phyloP scores from a whole-genome alignment of 1,139 yeast genomes.

The Wickerhamomyces sp. region DNA sequence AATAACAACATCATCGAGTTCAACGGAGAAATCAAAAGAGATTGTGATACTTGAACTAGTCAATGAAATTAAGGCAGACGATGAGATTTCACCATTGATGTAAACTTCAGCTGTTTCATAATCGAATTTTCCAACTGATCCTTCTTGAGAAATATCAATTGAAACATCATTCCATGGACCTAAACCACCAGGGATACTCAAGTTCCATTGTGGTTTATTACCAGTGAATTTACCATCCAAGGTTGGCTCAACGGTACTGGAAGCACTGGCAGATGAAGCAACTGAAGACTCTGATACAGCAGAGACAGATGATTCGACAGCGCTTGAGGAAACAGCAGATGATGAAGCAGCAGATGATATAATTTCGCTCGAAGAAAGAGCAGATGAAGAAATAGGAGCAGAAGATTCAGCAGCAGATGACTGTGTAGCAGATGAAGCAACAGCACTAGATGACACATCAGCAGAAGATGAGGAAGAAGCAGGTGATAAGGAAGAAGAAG shows the following conservation, averaged over 20 bases:
- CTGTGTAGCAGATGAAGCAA: constrained; percentile 1
- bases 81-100: constrained; percentile 3
- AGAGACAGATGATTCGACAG: neutral
- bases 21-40: constrained; percentile 3
- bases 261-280: neutral
- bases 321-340: neutral
- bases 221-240: neutral
- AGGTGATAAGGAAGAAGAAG: neutral
- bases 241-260: neutral
- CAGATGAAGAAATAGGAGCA: constrained; percentile 2
- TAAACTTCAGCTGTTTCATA: constrained; percentile 2
- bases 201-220: constrained; percentile 3
- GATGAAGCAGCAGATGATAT: constrained; percentile 7
- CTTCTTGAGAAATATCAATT: neutral
- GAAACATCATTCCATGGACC: constrained; percentile 4
- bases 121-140: constrained; percentile 1
- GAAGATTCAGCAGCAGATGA: constrained; percentile 4
- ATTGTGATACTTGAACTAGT: constrained; percentile 2
- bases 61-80: neutral
- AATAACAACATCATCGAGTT: constrained; percentile 1
- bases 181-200: constrained; percentile 1
- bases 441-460: neutral
- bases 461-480: neutral
- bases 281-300: no score
- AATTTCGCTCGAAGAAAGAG: constrained; percentile 12